Evolutionary conservation across 768 basidiomycete species (phyloP).

Genomic region (Hygrocybe punicea): DNA sequence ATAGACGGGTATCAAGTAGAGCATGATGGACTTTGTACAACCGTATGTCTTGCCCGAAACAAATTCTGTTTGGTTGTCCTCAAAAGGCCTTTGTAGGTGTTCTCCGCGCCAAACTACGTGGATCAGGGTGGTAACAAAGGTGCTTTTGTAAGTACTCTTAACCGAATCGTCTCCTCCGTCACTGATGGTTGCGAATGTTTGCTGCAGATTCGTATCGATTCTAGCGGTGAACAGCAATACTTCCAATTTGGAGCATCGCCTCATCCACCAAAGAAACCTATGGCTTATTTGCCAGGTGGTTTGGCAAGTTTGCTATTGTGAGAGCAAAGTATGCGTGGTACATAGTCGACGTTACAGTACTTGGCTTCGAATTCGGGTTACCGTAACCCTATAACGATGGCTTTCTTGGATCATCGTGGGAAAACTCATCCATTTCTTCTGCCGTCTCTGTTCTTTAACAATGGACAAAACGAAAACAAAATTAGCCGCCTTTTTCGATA

Average conservation of each 20-base stretch:
- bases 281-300: conserved; percentile 79
- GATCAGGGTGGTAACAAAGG: conserved; percentile 91
- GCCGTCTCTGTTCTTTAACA: not conserved
- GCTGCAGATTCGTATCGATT: conserved; percentile 77
- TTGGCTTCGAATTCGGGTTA: no score
- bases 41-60: conserved; percentile 59
- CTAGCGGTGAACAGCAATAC: conserved; percentile 68
- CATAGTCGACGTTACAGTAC: no score
- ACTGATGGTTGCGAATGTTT: conserved; percentile 6
- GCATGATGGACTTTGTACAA: conserved; percentile 91
- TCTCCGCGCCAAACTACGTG: conserved; percentile 94
- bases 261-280: conserved; percentile 88
- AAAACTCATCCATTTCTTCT: no score
- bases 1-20: conserved; percentile 92
- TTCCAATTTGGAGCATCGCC: conserved; percentile 80
- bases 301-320: conserved; percentile 70
- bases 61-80: no score
- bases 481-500: conserved; percentile 79
- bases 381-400: no score
- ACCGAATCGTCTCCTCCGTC: not conserved
- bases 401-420: no score
- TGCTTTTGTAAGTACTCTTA: conserved; percentile 63
- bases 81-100: conserved; percentile 51
- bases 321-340: conserved; percentile 1
- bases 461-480: conserved; percentile 71